A percentile compares a stretch with the other conserved stretches of the same genome.
Conservation (phyloP, 345 rosid genomes). For the Chamaenerion angustifolium region DNA sequence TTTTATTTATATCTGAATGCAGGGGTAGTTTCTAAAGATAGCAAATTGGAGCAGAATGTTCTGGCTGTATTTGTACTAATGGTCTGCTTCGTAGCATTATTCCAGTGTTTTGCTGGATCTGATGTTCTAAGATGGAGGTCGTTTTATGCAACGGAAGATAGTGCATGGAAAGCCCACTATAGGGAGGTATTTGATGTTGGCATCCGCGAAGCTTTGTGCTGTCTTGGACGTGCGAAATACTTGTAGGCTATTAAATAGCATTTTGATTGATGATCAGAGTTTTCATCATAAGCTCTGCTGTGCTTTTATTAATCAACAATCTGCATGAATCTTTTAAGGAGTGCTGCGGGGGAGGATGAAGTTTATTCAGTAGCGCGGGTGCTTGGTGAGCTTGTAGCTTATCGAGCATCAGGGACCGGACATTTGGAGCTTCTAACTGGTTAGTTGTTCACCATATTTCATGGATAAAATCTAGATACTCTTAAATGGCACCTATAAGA, state of each 20-base stretch:
- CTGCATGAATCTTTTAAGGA: conserved; percentile 23
- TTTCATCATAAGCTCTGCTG: conserved; percentile 1
- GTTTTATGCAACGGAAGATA: conserved; percentile 71
- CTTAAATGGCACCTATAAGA: too few relatives aligned
- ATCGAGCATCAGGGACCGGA: conserved; percentile 87
- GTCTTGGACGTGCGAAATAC: conserved; percentile 69
- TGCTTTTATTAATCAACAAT: conserved; percentile 1
- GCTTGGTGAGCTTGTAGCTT: conserved; percentile 83
- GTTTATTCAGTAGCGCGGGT: conserved; percentile 71
- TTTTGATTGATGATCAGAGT: conserved; percentile 4
- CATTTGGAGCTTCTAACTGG: conserved; percentile 89
- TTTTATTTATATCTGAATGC: conserved; percentile 1
- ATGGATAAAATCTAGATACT: too few relatives aligned
- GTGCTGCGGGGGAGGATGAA: conserved; percentile 67
- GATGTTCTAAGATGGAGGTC: conserved; percentile 79
- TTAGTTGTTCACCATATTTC: conserved; percentile 5
- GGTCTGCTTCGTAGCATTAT: conserved; percentile 38
- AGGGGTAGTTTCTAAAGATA: conserved; percentile 33
- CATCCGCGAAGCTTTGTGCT: conserved; percentile 88
- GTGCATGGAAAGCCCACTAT: conserved; percentile 90
- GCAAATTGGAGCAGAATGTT: conserved; percentile 35
- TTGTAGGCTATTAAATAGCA: conserved; percentile 30
- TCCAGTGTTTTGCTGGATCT: conserved; percentile 65
- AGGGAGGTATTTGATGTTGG: conserved; percentile 88
- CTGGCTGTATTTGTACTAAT: conserved; percentile 32